A percentile compares a stretch with the other conserved stretches of the same genome.
Evolutionary conservation across 805 yeast genomes (phyloP).

Genomic region (Diddensiella caesifluorescens): DNA sequence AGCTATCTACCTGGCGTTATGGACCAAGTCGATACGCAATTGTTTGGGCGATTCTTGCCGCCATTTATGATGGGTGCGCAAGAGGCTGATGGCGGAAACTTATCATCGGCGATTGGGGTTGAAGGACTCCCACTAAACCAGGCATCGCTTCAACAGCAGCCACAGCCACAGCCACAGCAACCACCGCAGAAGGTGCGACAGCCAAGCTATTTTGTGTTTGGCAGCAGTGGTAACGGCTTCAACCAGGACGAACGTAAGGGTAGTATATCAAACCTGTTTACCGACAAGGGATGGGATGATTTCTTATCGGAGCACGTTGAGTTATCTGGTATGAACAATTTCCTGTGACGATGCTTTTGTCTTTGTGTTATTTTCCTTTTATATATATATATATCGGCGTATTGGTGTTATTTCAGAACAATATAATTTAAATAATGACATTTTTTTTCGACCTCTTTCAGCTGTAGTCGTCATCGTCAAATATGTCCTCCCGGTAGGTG

Average conservation of each 20-base stretch:
- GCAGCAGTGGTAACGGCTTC: too few species aligned
- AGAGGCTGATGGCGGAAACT: neutral
- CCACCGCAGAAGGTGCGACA: neutral
- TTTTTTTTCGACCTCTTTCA: neutral
- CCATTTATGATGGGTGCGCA: conserved; percentile 62
- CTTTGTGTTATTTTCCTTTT: conserved; percentile 1
- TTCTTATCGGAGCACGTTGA: conserved; percentile 20
- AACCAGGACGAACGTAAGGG: conserved; percentile 1
- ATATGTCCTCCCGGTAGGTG: neutral
- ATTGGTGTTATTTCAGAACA: neutral
- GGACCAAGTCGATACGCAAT: conserved; percentile 77
- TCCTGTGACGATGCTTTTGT: conserved; percentile 5
- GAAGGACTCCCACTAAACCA: conserved; percentile 1
- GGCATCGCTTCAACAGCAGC: conserved; percentile 2
- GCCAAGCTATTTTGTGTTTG: conserved; percentile 3
- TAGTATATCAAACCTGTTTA: conserved; percentile 8
- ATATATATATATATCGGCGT: neutral
- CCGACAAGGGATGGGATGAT: conserved; percentile 24
- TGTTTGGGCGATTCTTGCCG: conserved; percentile 78
- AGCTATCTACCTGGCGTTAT: conserved; percentile 73
- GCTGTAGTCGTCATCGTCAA: conserved; percentile 10
- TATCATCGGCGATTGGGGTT: neutral
- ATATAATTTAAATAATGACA: neutral
- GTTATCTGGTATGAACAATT: conserved; percentile 22
- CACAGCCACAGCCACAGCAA: neutral